Conservation (phyloP, 495 filamentous ascomycete genomes). For the Penicillium antarcticum region DNA sequence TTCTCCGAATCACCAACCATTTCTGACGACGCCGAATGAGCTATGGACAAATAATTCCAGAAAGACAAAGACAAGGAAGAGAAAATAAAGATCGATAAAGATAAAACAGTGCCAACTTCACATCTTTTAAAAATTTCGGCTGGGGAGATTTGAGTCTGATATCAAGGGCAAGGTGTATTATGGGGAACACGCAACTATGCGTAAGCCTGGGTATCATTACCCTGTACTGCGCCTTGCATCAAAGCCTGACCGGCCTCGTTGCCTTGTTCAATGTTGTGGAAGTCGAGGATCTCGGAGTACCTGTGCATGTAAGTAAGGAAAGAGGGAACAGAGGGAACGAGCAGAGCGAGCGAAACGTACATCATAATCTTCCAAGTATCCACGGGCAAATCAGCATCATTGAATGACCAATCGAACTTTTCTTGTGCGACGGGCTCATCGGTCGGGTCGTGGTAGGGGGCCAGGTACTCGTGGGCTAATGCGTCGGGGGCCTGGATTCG, state of each 20-base stretch:
- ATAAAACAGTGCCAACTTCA: conserved; percentile 2
- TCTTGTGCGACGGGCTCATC: conserved; percentile 95
- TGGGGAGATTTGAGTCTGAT: background rate
- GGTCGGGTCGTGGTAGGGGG: conserved; percentile 94
- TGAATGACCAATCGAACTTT: conserved; percentile 99
- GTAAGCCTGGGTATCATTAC: conserved; percentile 24
- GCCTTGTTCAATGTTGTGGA: conserved; percentile 84
- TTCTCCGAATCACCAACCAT: conserved; percentile 22
- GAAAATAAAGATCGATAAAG: conserved; percentile 4
- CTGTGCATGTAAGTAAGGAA: conserved; percentile 47
- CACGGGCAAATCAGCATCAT: conserved; percentile 94
- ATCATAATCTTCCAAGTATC: conserved; percentile 99
- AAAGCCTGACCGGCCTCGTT: conserved; percentile 37
- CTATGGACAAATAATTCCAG: conserved; percentile 27
- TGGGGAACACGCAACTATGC: conserved; percentile 19
- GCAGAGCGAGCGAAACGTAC: conserved; percentile 44
- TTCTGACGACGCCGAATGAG: conserved; percentile 29
- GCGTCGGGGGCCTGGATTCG: conserved; percentile 80
- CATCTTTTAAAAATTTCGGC: background rate
- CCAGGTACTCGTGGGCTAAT: conserved; percentile 87
- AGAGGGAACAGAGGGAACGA: background rate
- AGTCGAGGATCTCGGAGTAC: conserved; percentile 99
- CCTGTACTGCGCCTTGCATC: conserved; percentile 33
- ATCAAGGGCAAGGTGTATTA: background rate
- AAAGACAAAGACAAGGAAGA: conserved; percentile 9